A percentile compares a stretch with the other conserved stretches of the same genome.
These are phyloP conservation scores for Nasturtium officinale DNA, from an alignment of 345 rosid genomes.

Conservation along the genomic window DNA sequence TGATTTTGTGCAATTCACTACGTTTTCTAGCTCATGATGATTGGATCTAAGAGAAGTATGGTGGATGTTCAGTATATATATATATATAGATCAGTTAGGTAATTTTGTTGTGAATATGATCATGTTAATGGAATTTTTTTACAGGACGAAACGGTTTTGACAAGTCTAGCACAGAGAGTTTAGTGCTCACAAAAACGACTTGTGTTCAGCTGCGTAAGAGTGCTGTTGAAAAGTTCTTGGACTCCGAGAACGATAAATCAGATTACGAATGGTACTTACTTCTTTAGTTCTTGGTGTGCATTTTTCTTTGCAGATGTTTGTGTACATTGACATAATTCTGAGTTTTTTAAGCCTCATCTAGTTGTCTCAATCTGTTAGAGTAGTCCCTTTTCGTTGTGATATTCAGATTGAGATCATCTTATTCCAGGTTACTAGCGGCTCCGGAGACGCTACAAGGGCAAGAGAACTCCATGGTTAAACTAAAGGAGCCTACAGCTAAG, in stretches of 20 bases:
- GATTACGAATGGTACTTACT: slow-evolving; percentile 40
- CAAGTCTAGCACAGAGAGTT: slow-evolving; percentile 11
- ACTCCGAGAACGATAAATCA: slow-evolving; percentile 37
- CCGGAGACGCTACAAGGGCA: slow-evolving; percentile 25
- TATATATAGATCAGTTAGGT: background rate
- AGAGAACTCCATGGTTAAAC: slow-evolving; percentile 31
- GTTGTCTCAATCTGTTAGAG: slow-evolving; percentile 6
- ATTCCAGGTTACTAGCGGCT: slow-evolving; percentile 41
- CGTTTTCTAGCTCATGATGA: background rate
- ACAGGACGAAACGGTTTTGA: slow-evolving; percentile 19
- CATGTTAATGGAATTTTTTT: slow-evolving; percentile 3
- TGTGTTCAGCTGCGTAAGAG: slow-evolving; percentile 30
- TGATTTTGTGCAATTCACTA: background rate
- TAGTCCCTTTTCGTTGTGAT: background rate
- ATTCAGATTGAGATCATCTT: background rate
- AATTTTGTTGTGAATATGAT: background rate
- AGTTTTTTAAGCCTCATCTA: background rate
- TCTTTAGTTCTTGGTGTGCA: background rate
- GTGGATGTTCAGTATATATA: background rate
- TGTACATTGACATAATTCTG: background rate
- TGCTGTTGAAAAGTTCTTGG: slow-evolving; percentile 40
- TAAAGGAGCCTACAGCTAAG: slow-evolving; percentile 32
- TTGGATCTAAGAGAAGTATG: background rate
- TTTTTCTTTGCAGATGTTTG: background rate
- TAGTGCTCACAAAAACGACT: slow-evolving; percentile 11